Percentiles rank a stretch among this genome's conserved stretches.
Evolutionary conservation across 2,329 filamentous ascomycete species (phyloP).

Genomic region (Fusarium xyrophilum): DNA sequence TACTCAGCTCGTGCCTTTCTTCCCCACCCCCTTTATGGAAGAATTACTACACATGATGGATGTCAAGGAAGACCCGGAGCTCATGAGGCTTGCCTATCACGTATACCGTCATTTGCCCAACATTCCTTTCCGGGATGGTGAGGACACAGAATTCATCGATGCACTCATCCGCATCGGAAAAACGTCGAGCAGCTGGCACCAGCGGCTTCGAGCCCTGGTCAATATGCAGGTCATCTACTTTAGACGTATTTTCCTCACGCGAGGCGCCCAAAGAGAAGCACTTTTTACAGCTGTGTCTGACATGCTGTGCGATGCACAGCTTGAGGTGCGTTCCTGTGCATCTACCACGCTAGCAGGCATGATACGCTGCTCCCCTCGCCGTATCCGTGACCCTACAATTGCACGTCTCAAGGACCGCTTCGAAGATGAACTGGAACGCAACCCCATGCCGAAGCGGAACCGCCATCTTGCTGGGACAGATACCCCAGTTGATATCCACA

Average conservation of each 20-base stretch:
- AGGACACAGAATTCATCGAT: constrained; percentile 83
- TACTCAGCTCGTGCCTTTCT: constrained; percentile 88
- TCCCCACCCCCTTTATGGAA: constrained; percentile 86
- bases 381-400: constrained; percentile 80
- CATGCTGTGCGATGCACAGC: constrained; percentile 90
- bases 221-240: constrained; percentile 99
- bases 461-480: constrained; percentile 68
- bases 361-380: constrained; percentile 91
- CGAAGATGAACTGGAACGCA: constrained; percentile 75
- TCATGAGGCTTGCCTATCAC: constrained; percentile 93
- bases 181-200: constrained; percentile 88
- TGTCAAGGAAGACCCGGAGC: constrained; percentile 95
- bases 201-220: constrained; percentile 90
- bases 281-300: constrained; percentile 93
- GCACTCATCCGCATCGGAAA: constrained; percentile 88
- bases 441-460: constrained; percentile 82
- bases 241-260: constrained; percentile 88
- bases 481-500: constrained; percentile 73
- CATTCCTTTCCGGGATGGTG: constrained; percentile 86
- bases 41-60: constrained; percentile 99
- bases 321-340: constrained; percentile 94
- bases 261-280: constrained; percentile 73
- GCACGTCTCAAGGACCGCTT: constrained; percentile 78
- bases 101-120: constrained; percentile 97
- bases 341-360: constrained; percentile 92